Percentiles rank a stretch among this genome's conserved stretches.
These are phyloP conservation scores for Mucor plumbeus DNA, from an alignment of 371 early-diverging fungal genomes.

Conservation along the genomic window DNA sequence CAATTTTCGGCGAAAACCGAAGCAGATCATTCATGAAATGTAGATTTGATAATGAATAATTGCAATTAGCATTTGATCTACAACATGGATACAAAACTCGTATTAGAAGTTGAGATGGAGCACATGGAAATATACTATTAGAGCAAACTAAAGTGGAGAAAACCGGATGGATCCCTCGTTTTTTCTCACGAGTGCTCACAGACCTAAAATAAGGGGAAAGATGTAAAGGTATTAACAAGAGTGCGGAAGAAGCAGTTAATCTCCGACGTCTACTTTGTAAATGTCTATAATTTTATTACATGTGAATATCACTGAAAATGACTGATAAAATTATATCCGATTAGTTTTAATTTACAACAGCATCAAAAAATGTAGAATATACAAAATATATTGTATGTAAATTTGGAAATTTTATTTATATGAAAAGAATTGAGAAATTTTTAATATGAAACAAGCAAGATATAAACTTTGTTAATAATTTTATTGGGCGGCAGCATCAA, in stretches of 20 bases:
- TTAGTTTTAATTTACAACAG: not conserved
- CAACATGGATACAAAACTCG: not conserved
- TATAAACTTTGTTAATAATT: not conserved
- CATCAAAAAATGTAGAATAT: not conserved
- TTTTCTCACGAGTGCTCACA: conserved; percentile 13
- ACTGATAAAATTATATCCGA: conserved; percentile 5
- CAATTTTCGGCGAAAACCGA: not conserved
- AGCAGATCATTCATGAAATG: not conserved
- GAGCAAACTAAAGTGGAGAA: conserved; percentile 6
- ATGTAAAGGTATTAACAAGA: not conserved
- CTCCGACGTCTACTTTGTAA: conserved; percentile 7
- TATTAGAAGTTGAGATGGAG: not conserved
- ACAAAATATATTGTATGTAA: not conserved
- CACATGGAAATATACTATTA: conserved; percentile 7
- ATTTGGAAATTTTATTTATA: conserved; percentile 4
- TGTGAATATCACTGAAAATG: not conserved
- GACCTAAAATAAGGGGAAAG: conserved; percentile 2
- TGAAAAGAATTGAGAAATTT: conserved; percentile 1
- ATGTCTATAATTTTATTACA: not conserved
- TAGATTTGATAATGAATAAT: not conserved
- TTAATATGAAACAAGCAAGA: conserved; percentile 4
- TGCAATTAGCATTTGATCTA: not conserved
- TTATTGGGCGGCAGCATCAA: conserved; percentile 46
- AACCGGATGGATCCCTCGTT: conserved; percentile 12
- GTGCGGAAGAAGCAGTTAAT: not conserved